Conservation (phyloP, 345 rosid species). For the Gossypium rotundifolium region DNA sequence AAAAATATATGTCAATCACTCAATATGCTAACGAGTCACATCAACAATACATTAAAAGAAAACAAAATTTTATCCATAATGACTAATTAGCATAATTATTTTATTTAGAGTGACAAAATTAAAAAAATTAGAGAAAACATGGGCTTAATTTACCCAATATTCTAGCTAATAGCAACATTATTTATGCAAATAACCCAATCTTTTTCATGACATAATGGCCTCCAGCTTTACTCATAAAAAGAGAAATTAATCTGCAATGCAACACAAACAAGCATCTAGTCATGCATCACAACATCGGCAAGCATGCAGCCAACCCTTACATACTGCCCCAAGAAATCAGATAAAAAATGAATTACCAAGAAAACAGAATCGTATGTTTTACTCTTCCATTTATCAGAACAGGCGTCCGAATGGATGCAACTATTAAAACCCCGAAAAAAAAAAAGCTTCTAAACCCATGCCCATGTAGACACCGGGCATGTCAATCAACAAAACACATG, state of each 20-base stretch:
- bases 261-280: background rate
- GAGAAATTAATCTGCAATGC: background rate
- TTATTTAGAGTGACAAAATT: too few relatives aligned
- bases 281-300: conserved; percentile 1
- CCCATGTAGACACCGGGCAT: background rate
- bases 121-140: too few relatives aligned
- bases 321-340: background rate
- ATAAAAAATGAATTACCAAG: background rate
- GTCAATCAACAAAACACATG: background rate
- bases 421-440: background rate
- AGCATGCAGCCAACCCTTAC: background rate
- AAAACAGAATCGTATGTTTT: background rate
- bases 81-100: too few relatives aligned
- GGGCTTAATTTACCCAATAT: background rate
- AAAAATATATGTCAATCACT: too few relatives aligned
- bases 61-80: too few relatives aligned
- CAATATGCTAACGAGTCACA: too few relatives aligned
- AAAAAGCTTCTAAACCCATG: background rate
- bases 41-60: too few relatives aligned
- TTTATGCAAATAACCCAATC: background rate
- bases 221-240: background rate
- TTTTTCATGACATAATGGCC: too few relatives aligned
- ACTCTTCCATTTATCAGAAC: background rate
- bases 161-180: background rate
- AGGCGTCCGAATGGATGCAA: background rate